Evolutionary conservation across 352 stramenopile species (phyloP), one percentile per base, ranked within the genome.

Genomic region (Globisporangium parvum): DNA sequence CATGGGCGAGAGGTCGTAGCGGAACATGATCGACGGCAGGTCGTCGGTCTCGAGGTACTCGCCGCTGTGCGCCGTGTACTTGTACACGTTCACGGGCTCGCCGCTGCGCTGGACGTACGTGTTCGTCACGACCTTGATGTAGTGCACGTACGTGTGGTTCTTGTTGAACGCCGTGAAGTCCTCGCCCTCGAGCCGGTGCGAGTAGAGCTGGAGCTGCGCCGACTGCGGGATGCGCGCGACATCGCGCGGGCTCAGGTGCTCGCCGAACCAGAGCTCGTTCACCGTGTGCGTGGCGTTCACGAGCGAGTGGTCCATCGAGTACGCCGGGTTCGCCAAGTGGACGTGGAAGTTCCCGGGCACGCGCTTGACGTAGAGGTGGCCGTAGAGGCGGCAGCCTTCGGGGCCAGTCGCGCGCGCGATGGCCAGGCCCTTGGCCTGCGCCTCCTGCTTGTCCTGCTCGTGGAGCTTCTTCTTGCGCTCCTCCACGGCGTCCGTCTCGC

Each of bases 301-400:
- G 47, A 93, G 72, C 55, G 72, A 80, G 44, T 74, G 77, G 62
- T 89, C 81, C 84, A 94, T 92, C 55, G 84, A 94, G 70, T 89
- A 94, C 48, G 91, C 91, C 24, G 95, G 90, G 76, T 99, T 98
- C n/a, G 96, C 66, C 73, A 98, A 87, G 72, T 98, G 95, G 59
- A 99, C 93, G 76, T 99, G 96, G 76, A 99, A 99, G 70, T 99
- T 99, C 41, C 96, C 96, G 0, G 96, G 96, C 46, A 99, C 96
- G 46, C 95, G 77, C 73, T 94, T 94, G 33, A 94, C 84, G 56
- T 91, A 85, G 33, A 94, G 49, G 58, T 90, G 69, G 12, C 84
- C 84, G 46, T 84, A 91, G 41, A 94, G 68, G 31, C 75, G 81
- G 49, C 84, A 94, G 35, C 84, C 84, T 50, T 94, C 84, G 0